Evolutionary conservation across 139 green algal species (phyloP).

Genomic region (Zygnema circumcarinatum): DNA sequence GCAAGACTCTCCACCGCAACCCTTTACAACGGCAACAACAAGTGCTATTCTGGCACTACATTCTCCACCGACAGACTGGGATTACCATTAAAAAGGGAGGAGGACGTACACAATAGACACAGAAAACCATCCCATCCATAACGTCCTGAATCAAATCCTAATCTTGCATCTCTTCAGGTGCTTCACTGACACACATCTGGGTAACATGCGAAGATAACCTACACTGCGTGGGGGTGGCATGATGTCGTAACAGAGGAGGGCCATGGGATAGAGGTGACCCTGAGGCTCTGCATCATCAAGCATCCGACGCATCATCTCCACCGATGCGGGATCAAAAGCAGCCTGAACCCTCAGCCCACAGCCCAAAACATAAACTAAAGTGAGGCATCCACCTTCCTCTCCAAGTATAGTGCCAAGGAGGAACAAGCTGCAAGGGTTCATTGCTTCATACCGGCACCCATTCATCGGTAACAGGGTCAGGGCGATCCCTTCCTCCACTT

Average conservation of each 20-base stretch:
- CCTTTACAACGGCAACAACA: neutral
- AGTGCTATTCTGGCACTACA: no score
- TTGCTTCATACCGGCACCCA: conserved; percentile 25
- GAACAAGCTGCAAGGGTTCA: neutral
- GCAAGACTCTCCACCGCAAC: neutral
- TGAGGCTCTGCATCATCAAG: conserved; percentile 63
- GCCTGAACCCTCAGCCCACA: conserved; percentile 21
- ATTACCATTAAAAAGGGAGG: no score
- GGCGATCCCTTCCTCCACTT: conserved; percentile 85
- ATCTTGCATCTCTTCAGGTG: no score
- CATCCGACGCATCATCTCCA: conserved; percentile 92
- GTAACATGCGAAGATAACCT: no score
- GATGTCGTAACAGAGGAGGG: conserved; percentile 88
- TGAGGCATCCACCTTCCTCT: neutral
- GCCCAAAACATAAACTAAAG: neutral
- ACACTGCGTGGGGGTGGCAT: conserved; percentile 84
- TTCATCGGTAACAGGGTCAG: conserved; percentile 59
- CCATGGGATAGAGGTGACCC: conserved; percentile 89
- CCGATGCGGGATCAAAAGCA: conserved; percentile 83
- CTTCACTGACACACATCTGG: no score
- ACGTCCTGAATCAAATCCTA: no score
- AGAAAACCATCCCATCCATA: no score
- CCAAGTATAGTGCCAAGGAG: neutral
- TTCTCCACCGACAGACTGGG: no score
- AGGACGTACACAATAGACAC: no score